These are phyloP conservation scores for Wallacemonas sp. DNA, from an alignment of 208 protist species.

Conservation along the genomic window DNA sequence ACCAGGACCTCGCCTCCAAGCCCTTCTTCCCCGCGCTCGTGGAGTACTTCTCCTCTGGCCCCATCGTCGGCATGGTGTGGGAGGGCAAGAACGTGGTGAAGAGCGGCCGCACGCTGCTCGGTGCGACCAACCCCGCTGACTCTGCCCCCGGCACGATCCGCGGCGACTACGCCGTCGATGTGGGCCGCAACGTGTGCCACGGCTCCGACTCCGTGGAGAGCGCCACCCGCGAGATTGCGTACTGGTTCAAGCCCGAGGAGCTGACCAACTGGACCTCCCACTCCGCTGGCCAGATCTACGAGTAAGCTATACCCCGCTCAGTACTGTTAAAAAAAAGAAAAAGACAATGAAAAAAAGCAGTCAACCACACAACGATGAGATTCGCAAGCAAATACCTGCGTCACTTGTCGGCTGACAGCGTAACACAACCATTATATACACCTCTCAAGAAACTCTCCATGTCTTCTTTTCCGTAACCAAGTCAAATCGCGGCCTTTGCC, in stretches of 20 bases:
- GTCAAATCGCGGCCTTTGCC: neutral
- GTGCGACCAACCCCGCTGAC: constrained; percentile 94
- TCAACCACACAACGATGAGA: constrained; percentile 7
- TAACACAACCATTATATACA: constrained; percentile 6
- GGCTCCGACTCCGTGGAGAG: constrained; percentile 94
- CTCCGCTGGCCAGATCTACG: constrained; percentile 84
- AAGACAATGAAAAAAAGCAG: neutral
- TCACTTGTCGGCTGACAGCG: too few relatives aligned
- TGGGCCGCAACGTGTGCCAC: constrained; percentile 97
- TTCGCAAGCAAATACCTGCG: too few relatives aligned
- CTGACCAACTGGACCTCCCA: constrained; percentile 79
- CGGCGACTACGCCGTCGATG: constrained; percentile 94
- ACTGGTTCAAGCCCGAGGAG: constrained; percentile 96
- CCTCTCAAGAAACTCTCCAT: neutral
- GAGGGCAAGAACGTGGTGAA: constrained; percentile 96
- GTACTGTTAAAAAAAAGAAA: constrained; percentile 9
- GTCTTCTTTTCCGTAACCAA: neutral
- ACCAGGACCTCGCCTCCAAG: constrained; percentile 86
- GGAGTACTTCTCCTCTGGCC: constrained; percentile 95
- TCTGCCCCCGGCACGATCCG: constrained; percentile 96
- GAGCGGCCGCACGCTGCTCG: constrained; percentile 93
- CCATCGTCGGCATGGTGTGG: constrained; percentile 97
- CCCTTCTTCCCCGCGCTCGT: constrained; percentile 95
- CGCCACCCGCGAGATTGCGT: constrained; percentile 94
- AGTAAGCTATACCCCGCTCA: too few relatives aligned